Base-by-base conservation (phyloP, 257 asterid genomes). In the Vinca minor region DNA sequence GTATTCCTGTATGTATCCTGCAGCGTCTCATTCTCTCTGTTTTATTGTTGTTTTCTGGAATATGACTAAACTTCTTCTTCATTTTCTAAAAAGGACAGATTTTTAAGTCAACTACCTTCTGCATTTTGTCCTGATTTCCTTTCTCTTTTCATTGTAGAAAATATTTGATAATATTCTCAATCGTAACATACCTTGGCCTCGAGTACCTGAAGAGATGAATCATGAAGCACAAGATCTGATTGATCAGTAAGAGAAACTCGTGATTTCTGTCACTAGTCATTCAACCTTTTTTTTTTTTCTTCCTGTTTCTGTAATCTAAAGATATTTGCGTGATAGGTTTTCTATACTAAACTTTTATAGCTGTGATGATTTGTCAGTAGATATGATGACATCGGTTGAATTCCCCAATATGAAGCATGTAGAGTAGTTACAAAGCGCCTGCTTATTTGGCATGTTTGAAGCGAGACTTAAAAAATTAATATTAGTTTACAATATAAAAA, bases 111-210 rank as follows among this genome's bases (percentile, higher is more conserved):
- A n/a, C n/a, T n/a, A n/a, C n/a, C n/a, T n/a, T n/a, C n/a, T n/a
- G n/a, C n/a, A n/a, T n/a, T n/a, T n/a, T 47, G 11, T 34, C 57
- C 5, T 13, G 21, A 8, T 4, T 9, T 29, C 54, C 20, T 59
- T 35, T 42, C 78, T 21, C 38, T 46, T 69, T 12, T 59, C 39
- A 11, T 74, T 70, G 72, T 68, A 92, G 98, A 85, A 84, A 82
- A 89, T 92, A 73, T 92, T 92, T 60, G 94, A 85, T 65, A 92
- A 92, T 79, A 92, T 92, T 81, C 97, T 92, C 75, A 92, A 92
- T 71, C 88, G 95, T 63, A 89, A 92, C 71, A 87, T 92, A 71
- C 98, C 95, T 66, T 89, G 98, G 98, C 98, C 98, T 15, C 72
- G 62, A 20, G 88, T 87, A 26, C 90, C 95, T 21, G 95, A 87